These are phyloP conservation scores for Actinomortierella ambigua DNA, from an alignment of 371 early-diverging fungal species.

Conservation along the genomic window DNA sequence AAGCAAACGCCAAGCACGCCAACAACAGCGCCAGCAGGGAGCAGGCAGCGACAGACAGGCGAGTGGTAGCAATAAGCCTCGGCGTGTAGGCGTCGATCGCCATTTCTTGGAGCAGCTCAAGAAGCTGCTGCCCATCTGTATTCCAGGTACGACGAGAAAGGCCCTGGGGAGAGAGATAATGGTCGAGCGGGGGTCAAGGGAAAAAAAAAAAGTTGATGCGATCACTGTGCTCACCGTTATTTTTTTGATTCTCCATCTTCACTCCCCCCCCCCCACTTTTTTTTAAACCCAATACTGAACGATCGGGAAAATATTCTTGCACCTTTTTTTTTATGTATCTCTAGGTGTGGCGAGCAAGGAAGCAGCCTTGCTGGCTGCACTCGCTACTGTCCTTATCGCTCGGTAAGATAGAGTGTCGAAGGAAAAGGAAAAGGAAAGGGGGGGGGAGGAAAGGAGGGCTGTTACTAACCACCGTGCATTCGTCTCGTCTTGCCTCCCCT, in stretches of 20 bases:
- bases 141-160: slow-evolving; percentile 58
- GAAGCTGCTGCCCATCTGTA: slow-evolving; percentile 72
- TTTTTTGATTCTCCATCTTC: neutral
- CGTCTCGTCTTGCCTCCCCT: neutral
- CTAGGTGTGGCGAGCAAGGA: slow-evolving; percentile 68
- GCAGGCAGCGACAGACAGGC: slow-evolving; percentile 9
- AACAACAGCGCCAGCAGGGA: slow-evolving; percentile 15
- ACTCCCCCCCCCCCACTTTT: neutral
- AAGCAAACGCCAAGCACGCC: slow-evolving; percentile 25
- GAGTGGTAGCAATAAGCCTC: slow-evolving; percentile 18
- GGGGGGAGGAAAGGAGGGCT: neutral
- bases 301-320: neutral
- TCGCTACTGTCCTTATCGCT: slow-evolving; percentile 69
- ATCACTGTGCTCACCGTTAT: too few species aligned
- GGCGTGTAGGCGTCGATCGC: slow-evolving; percentile 66
- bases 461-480: too few species aligned
- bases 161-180: too few species aligned
- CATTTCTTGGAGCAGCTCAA: slow-evolving; percentile 81
- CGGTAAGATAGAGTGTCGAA: slow-evolving; percentile 13
- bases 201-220: too few species aligned
- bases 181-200: too few species aligned
- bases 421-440: neutral
- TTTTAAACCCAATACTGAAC: slow-evolving; percentile 9
- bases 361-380: slow-evolving; percentile 63
- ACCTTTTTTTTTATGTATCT: neutral